phyloP scores from a whole-genome alignment of 164 flowering plant genomes.

The Protea cynaroides region DNA sequence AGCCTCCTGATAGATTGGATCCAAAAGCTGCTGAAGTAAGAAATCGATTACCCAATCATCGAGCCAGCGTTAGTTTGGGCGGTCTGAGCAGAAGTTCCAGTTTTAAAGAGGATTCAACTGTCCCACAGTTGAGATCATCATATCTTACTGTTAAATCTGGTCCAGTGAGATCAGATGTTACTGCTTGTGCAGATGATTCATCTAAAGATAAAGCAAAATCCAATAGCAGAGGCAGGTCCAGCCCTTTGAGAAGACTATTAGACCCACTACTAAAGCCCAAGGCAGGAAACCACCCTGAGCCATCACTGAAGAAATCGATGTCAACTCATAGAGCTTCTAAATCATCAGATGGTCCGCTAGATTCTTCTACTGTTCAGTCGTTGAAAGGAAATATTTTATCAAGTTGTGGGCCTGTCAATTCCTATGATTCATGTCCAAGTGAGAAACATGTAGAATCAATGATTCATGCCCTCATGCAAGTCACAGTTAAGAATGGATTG shows the following conservation, averaged over 20 bases:
- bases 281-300: constrained; percentile 17
- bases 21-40: constrained; percentile 25
- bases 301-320: constrained; percentile 9
- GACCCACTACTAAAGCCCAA: constrained; percentile 62
- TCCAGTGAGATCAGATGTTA: constrained; percentile 31
- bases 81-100: constrained; percentile 61
- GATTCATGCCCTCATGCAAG: constrained; percentile 52
- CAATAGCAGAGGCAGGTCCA: constrained; percentile 44
- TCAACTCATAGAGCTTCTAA: constrained; percentile 1
- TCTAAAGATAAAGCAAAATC: constrained; percentile 23
- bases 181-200: constrained; percentile 18
- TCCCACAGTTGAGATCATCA: constrained; percentile 40
- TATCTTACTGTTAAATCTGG: constrained; percentile 38
- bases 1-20: constrained; percentile 16
- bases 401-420: constrained; percentile 9
- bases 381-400: constrained; percentile 23
- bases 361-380: constrained; percentile 12
- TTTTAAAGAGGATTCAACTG: constrained; percentile 46
- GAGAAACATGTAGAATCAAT: constrained; percentile 22
- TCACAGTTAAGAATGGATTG: constrained; percentile 46
- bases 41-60: constrained; percentile 39
- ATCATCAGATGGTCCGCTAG: constrained; percentile 6
- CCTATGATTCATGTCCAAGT: constrained; percentile 14
- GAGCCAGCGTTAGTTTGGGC: constrained; percentile 39
- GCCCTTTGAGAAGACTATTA: constrained; percentile 76